Evolutionary conservation across 2,329 filamentous ascomycete species (phyloP).

Genomic region (Colletotrichum gigasporum): DNA sequence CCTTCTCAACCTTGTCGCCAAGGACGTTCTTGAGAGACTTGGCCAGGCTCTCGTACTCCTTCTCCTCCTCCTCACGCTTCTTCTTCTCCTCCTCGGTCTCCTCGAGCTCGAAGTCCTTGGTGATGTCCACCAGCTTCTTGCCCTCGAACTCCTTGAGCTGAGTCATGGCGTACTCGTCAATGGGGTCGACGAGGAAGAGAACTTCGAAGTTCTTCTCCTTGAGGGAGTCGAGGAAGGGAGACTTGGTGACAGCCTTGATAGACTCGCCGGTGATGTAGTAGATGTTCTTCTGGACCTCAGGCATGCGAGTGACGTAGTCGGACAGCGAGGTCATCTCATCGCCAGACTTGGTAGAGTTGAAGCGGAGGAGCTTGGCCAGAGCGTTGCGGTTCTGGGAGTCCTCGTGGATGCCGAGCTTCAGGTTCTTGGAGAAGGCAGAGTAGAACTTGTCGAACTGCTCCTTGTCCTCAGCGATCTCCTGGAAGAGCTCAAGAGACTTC

Average conservation of each 20-base stretch:
- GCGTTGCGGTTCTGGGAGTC: constrained; percentile 94
- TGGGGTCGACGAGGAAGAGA: constrained; percentile 98
- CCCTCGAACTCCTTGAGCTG: constrained; percentile 99
- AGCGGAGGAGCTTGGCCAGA: constrained; percentile 98
- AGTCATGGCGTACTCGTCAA: constrained; percentile 99
- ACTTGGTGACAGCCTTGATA: constrained; percentile 97
- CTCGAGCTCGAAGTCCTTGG: constrained; percentile 99
- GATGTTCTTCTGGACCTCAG: constrained; percentile 99
- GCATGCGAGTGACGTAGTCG: constrained; percentile 99
- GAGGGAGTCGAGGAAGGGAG: constrained; percentile 97
- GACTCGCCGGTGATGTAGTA: constrained; percentile 99
- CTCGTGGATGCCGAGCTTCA: constrained; percentile 99
- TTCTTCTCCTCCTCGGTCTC: constrained; percentile 99
- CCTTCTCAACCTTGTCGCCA: constrained; percentile 99
- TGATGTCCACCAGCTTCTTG: constrained; percentile 99
- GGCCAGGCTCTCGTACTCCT: constrained; percentile 93
- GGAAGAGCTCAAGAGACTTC: constrained; percentile 99
- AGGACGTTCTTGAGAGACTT: constrained; percentile 99
- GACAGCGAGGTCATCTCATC: constrained; percentile 93
- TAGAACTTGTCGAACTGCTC: constrained; percentile 99
- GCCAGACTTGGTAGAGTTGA: constrained; percentile 98
- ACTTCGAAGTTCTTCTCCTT: constrained; percentile 99
- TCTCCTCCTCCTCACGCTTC: constrained; percentile 93
- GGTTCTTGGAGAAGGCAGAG: constrained; percentile 99
- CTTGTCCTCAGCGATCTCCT: constrained; percentile 98